Base-by-base conservation (phyloP, 352 stramenopile genomes). In the Globisporangium middletonii region DNA sequence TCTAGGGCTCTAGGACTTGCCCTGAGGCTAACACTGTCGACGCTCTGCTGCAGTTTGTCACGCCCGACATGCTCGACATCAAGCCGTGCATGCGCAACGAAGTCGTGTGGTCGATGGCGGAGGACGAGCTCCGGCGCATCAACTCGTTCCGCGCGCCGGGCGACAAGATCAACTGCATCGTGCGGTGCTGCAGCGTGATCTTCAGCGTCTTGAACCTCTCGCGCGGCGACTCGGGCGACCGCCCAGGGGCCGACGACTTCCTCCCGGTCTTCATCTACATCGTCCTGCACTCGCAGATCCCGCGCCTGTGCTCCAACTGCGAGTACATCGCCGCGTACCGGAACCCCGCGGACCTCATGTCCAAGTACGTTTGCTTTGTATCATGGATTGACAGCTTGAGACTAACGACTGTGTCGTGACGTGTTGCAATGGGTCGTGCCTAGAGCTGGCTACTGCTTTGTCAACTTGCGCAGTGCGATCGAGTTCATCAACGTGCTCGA, bases 231-330 rank as follows among this genome's bases (percentile, higher is more conserved):
- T 77, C 73, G 8, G 68, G 71, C 2, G 86, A 67, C 16, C 82
- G 84, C 8, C 84, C 84, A 3, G 84, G 84, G 16, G 80, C 88
- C 1, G 90, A 97, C 59, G 90, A 97, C 42, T 97, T 97, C 51
- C 68, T 97, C 15, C 90, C 90, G 16, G 78, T 97, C 30, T 96
- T 97, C 63, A 97, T 97, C 60, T 96, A 95, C 72, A 90, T 97
- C 42, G 88, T 97, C 23, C 68, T 97, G 18, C 85, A 94, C 57
- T 92, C 89, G 30, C 78, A 91, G 55, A 92, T 96, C 56, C 83
- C 88, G n/a, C 70, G 77, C 11, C 71, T 97, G 13, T 64, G 86
- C 45, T 95, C 87, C 13, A 97, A 96, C 60, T 94, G 87, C 62
- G 88, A 96, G 67, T 97, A 96, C 66, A 96, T 97, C 63, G 71